A percentile compares a stretch with the other conserved stretches of the same genome.
These are phyloP conservation scores for Syzygium jambos DNA, from an alignment of 345 rosid genomes.

Conservation along the genomic window DNA sequence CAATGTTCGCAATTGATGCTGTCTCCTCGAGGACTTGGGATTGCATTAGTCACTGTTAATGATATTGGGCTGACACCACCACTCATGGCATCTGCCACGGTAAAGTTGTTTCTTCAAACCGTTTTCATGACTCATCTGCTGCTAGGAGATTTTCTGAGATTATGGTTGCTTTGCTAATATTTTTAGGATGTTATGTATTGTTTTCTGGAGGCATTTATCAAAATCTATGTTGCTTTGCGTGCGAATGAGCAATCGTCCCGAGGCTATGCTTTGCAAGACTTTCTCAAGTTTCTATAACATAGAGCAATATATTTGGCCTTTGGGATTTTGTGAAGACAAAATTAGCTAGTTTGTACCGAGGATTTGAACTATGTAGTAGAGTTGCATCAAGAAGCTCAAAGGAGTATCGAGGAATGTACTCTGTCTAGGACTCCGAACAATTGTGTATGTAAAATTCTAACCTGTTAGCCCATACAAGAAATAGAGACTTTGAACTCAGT, in stretches of 20 bases:
- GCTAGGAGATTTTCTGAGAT: neutral
- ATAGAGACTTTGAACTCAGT: neutral
- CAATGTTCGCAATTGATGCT: slow-evolving; percentile 68
- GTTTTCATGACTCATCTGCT: neutral
- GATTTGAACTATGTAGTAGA: neutral
- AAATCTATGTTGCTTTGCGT: neutral
- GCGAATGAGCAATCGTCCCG: neutral
- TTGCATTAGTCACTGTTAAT: slow-evolving; percentile 61
- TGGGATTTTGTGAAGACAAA: neutral
- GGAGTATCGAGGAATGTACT: neutral
- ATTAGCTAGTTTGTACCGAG: neutral
- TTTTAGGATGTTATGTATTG: neutral
- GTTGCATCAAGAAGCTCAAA: neutral
- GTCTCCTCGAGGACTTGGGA: slow-evolving; percentile 78
- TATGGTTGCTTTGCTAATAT: neutral
- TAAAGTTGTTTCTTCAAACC: slow-evolving; percentile 12
- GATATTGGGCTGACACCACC: slow-evolving; percentile 84
- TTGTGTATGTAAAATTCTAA: neutral
- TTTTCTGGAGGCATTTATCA: neutral
- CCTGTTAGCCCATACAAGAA: neutral
- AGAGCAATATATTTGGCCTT: neutral
- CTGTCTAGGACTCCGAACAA: neutral
- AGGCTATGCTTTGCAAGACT: neutral
- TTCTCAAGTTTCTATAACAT: neutral
- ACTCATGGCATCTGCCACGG: slow-evolving; percentile 62